phyloP scores from a whole-genome alignment of 139 green algal species.

The Haematococcus lacustris region DNA sequence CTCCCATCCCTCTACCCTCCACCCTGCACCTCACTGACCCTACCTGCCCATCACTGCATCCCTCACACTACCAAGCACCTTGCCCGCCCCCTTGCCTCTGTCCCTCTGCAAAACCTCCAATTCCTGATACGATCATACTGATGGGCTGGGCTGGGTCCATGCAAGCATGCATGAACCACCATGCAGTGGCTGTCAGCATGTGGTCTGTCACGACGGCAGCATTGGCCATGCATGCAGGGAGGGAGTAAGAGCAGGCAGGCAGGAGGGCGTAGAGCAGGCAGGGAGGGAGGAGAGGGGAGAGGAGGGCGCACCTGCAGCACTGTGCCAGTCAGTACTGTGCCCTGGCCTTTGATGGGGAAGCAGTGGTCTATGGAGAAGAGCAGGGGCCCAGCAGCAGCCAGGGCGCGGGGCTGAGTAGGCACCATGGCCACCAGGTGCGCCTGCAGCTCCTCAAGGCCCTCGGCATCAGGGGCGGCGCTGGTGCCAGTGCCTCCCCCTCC shows the following conservation, averaged over 20 bases:
- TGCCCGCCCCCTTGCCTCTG: no score
- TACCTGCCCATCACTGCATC: no score
- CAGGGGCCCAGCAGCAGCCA: conserved; percentile 39
- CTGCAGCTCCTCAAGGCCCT: conserved; percentile 13
- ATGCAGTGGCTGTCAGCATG: neutral
- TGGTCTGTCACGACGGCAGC: no score
- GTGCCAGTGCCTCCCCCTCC: neutral
- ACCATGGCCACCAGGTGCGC: conserved; percentile 21
- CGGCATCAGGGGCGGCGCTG: neutral
- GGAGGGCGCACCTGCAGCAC: conserved; percentile 48
- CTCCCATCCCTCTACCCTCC: no score
- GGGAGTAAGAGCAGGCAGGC: conserved; percentile 4
- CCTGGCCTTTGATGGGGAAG: conserved; percentile 87
- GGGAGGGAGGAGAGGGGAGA: neutral
- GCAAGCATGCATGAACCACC: neutral
- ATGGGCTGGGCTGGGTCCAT: neutral
- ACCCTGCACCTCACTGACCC: no score
- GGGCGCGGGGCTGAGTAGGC: neutral
- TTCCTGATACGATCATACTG: neutral
- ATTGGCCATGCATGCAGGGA: neutral
- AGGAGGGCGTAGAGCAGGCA: no score
- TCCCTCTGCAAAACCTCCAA: neutral
- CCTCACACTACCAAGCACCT: no score
- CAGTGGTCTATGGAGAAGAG: conserved; percentile 93
- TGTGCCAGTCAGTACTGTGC: conserved; percentile 87